phyloP scores from a whole-genome alignment of 2,329 filamentous ascomycete genomes.

The Phaeosphaeriaceae sp. region DNA sequence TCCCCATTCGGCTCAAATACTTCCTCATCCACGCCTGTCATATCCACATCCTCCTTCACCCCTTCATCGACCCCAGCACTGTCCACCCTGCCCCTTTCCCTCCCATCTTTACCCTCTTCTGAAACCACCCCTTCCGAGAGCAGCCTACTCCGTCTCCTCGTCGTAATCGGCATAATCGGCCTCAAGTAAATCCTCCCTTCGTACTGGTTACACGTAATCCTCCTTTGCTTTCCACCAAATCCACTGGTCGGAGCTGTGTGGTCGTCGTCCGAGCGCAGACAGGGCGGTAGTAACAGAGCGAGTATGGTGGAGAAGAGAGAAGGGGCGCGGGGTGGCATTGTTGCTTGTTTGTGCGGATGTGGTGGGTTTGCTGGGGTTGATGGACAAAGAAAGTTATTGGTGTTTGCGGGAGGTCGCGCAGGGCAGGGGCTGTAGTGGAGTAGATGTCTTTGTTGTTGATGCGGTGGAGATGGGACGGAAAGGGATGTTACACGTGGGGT shows the following conservation, averaged over 20 bases:
- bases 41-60: neutral
- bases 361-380: neutral
- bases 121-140: neutral
- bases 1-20: neutral
- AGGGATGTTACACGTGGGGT: neutral
- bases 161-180: slow-evolving; percentile 12
- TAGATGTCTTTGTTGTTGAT: neutral
- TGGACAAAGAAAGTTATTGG: neutral
- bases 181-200: slow-evolving; percentile 1
- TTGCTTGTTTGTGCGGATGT: neutral
- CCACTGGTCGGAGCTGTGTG: neutral
- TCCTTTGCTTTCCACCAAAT: neutral
- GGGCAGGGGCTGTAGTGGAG: neutral
- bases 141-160: slow-evolving; percentile 9
- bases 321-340: neutral
- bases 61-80: neutral
- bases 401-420: neutral
- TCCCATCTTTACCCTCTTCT: neutral
- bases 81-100: neutral
- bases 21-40: neutral
- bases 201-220: slow-evolving; percentile 9
- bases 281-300: neutral
- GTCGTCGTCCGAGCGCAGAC: neutral
- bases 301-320: slow-evolving; percentile 2
- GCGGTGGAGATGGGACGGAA: neutral